Evolutionary conservation across 225 moss, liverwort and hornwort genomes (phyloP), one percentile per base, ranked within the genome.

Genomic region (Pseudisothecium myosuroides): DNA sequence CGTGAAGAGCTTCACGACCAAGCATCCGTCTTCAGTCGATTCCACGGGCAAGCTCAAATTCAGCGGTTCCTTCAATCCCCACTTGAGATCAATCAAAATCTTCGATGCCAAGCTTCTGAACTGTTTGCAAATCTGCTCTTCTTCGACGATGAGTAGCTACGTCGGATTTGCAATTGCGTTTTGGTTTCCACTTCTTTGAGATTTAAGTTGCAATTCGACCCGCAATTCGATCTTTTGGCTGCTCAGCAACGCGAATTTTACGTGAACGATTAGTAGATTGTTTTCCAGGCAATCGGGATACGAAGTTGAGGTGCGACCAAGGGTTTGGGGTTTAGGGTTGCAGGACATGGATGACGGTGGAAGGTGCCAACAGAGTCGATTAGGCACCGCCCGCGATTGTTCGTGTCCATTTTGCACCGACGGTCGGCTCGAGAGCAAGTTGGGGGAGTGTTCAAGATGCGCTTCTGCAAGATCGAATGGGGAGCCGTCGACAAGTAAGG

Each of bases 341-440:
- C 89, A 56, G 90, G 92, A 85, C 84, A 95, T 95, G 95, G 95
- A 95, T 95, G 95, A 86, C 73, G 91, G 92, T 89, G 91, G 90
- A 90, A 89, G 92, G 90, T 93, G 93, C 82, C 93, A 90, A 88
- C 92, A 88, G 86, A 84, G 90, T 81, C 83, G 67, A 86, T 27
- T 85, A 67, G 87, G 77, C 89, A 88, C 80, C 63, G 86, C 86
- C 63, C 52, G 55, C 81, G 61, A 83, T 63, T 92, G 92, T 49
- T 49, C 67, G 23, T 95, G 95, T 86, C 87, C 90, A 49, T 92
- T 95, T 78, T 95, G 93, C 88, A 90, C 91, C 12, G 93, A 92
- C 39, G 82, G 82, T 41, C 89, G 86, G 77, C 72, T 90, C 17
- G 76, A 77, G 34, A 84, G 85, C 89, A 89, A 93, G 86, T 69